Base-by-base conservation (phyloP, 1,139 yeast genomes). In the Suhomyces panamericanus region DNA sequence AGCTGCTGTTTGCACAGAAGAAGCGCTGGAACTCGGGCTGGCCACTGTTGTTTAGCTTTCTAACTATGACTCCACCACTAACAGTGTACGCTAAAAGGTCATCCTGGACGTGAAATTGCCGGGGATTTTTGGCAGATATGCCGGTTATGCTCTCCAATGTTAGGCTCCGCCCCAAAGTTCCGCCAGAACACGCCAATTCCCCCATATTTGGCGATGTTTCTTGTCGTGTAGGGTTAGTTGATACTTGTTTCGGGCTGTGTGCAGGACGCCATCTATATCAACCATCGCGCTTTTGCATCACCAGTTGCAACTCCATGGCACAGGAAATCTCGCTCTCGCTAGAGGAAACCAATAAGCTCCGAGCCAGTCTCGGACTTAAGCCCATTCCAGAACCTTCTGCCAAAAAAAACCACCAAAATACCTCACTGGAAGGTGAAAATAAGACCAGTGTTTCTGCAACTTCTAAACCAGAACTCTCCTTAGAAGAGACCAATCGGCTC, bases 1-100 rank as follows among this genome's bases (percentile, higher is more conserved):
- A 20, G 41, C 47, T 52, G 29, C 53, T 52, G 46, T 75, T 76
- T 27, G 83, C 83, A 59, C 81, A 77, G 54, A 75, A 78, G 55
- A 78, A 78, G 48, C 80, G 59, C 53, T 78, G 83, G 42, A 59
- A 48, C 14, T 50, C 37, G 0, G 64, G 52, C 27, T 44, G 39
- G 17, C 52, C 52, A 3, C 50, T 51, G 27, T 35, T 33, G 42
- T 65, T 58, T 2, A 73, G 46, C 24, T 59, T 54, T 35, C 77
- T 63, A 4, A 81, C 79, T 4, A 82, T 85, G 0, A 81, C 87
- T 0, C 88, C 88, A 6, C 87, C 86, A 40, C 88, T 82, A 4
- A 86, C 86, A 2, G 81, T 73, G 53, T 82, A 83, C 0, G 84
- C 87, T 12, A 83, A 54, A 6, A 66, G 46, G 49, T 73, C 64